phyloP scores from a whole-genome alignment of 2,329 filamentous ascomycete genomes.

The Coniochaeta sp. region DNA sequence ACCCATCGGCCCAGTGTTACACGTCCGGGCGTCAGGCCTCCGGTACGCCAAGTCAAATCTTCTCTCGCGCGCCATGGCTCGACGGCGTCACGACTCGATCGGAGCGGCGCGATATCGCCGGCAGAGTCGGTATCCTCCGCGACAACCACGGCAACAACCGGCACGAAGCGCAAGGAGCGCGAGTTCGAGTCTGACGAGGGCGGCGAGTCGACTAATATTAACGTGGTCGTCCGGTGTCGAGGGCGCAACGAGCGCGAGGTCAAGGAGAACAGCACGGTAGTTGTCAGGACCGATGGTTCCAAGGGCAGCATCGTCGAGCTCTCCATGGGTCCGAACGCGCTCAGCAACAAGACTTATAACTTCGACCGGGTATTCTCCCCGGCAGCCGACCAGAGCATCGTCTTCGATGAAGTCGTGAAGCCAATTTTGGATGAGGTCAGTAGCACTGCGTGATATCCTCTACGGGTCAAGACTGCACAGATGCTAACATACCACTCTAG shows the following conservation, averaged over 20 bases:
- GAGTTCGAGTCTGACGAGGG: conserved; percentile 60
- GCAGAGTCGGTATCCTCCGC: conserved; percentile 58
- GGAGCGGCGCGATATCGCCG: conserved; percentile 54
- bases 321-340: conserved; percentile 83
- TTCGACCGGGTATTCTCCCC: conserved; percentile 97
- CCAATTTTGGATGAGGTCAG: conserved; percentile 87
- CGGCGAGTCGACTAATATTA: conserved; percentile 88
- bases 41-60: neutral
- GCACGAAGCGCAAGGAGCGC: conserved; percentile 78
- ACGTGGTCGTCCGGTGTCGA: conserved; percentile 90
- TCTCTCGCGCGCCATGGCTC: conserved; percentile 9
- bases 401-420: conserved; percentile 92
- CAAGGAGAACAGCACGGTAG: conserved; percentile 88
- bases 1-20: conserved; percentile 11
- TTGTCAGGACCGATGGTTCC: conserved; percentile 80
- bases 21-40: conserved; percentile 18
- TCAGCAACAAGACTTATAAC: conserved; percentile 93
- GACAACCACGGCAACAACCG: conserved; percentile 41
- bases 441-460: neutral
- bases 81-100: conserved; percentile 21
- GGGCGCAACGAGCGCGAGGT: conserved; percentile 91
- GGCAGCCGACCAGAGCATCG: conserved; percentile 85
- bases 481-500: conserved; percentile 32
- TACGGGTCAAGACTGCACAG: neutral
- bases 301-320: conserved; percentile 79